Percentiles rank a stretch among this genome's conserved stretches.
Evolutionary conservation across 768 basidiomycete species (phyloP).

Genomic region (Suillus cothurnatus): DNA sequence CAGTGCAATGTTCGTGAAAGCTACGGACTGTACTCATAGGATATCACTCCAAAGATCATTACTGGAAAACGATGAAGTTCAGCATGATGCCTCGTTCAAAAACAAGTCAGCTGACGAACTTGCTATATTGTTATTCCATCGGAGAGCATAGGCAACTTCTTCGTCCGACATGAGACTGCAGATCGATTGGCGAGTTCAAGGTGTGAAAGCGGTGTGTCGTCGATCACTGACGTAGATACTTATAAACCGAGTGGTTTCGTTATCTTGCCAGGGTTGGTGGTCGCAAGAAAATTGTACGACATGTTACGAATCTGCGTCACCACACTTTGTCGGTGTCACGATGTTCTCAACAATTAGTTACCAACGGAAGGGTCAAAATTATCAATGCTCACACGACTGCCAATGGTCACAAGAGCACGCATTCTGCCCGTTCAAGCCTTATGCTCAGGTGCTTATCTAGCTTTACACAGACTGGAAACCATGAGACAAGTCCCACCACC

Average conservation of each 20-base stretch:
- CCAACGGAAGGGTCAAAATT: not conserved
- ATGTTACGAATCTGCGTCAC: not conserved
- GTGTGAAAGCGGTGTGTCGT: not conserved
- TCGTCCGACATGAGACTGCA: not conserved
- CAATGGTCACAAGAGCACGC: not conserved
- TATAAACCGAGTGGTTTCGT: not conserved
- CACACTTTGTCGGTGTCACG: not conserved
- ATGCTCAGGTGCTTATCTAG: not conserved
- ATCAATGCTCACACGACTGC: not conserved
- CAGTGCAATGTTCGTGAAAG: not conserved
- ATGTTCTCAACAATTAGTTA: not conserved
- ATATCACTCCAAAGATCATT: not conserved
- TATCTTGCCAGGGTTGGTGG: not conserved
- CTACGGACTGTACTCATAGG: constrained; percentile 6
- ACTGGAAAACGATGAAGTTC: constrained; percentile 1
- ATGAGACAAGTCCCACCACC: not conserved
- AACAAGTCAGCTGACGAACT: not conserved
- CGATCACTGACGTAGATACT: not conserved
- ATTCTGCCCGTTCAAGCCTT: not conserved
- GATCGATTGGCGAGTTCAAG: not conserved
- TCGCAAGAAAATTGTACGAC: not conserved
- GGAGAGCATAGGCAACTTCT: not conserved
- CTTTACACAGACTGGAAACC: not conserved
- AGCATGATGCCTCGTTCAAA: not conserved
- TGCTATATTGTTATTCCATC: not conserved